Conservation (phyloP, 768 basidiomycete genomes). For the Mycena rosella region DNA sequence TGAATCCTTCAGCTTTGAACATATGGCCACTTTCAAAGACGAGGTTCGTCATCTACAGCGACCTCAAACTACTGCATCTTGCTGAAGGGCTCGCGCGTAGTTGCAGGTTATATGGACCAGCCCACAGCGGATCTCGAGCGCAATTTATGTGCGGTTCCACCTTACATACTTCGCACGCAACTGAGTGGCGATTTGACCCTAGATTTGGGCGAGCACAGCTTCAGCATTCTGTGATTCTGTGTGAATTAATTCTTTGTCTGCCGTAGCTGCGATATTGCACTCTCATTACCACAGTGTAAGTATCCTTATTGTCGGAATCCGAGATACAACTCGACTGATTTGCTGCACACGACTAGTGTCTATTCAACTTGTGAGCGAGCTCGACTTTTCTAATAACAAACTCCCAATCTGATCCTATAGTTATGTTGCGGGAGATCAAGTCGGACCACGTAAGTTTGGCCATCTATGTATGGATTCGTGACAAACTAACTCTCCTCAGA, state of each 20-base stretch:
- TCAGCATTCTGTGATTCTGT: neutral
- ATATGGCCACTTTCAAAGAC: neutral
- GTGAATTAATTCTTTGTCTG: neutral
- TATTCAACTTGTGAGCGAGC: constrained; percentile 2
- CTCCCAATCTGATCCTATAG: neutral
- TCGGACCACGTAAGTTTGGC: constrained; percentile 1
- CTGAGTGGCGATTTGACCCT: neutral
- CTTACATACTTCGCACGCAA: neutral
- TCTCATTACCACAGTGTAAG: neutral
- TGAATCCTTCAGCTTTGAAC: neutral
- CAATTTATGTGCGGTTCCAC: neutral
- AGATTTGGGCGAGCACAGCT: neutral
- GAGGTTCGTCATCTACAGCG: neutral
- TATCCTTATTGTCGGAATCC: neutral
- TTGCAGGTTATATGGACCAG: neutral
- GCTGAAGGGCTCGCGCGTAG: neutral
- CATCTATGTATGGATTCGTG: no score
- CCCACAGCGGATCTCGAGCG: neutral
- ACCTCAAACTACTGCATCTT: neutral
- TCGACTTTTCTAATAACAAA: neutral
- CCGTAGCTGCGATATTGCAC: constrained; percentile 6
- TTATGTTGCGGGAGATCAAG: neutral
- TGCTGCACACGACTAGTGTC: neutral
- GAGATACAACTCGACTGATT: no score
- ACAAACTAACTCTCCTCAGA: neutral